Conservation (phyloP, 2,329 filamentous ascomycete species). For the Pseudodiploospora longispora region DNA sequence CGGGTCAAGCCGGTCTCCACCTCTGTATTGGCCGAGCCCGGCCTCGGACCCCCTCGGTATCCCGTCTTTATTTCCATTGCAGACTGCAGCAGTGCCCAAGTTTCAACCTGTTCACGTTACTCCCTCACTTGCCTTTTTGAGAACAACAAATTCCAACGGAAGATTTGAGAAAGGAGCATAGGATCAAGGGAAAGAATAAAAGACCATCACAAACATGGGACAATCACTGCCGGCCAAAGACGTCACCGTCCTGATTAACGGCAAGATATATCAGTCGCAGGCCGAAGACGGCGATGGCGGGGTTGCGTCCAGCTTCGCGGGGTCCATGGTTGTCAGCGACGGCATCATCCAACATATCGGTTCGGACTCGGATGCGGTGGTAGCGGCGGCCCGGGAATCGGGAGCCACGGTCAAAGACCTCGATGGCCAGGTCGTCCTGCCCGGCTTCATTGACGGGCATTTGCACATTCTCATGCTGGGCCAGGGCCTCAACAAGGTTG, state of each 20-base stretch:
- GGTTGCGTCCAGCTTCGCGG: constrained; percentile 8
- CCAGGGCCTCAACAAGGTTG: constrained; percentile 43
- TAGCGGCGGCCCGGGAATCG: constrained; percentile 14
- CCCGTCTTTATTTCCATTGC: no score
- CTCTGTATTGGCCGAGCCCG: no score
- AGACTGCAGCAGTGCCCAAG: no score
- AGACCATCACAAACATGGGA: constrained; percentile 6
- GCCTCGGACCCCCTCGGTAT: no score
- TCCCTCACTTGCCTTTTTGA: no score
- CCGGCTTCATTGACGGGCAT: constrained; percentile 51
- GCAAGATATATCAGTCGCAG: constrained; percentile 13
- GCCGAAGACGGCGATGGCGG: background rate
- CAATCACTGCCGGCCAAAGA: constrained; percentile 2
- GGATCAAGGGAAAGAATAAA: no score
- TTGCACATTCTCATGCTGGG: constrained; percentile 48
- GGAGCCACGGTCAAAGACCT: constrained; percentile 20
- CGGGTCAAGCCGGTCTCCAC: no score
- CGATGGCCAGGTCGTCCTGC: constrained; percentile 33
- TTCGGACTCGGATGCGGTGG: constrained; percentile 16
- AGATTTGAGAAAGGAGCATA: no score
- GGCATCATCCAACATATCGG: constrained; percentile 28
- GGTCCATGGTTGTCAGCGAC: constrained; percentile 25
- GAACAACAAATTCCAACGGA: no score
- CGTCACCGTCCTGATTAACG: constrained; percentile 13
- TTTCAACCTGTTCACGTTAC: no score